Evolutionary conservation across 129 eudicot species (phyloP).

Genomic region (carrot (Daucus carota)): DH1_v3.0 NC_030387.2:5645001-5645500

Average conservation of each 20-base stretch:
- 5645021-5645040: too few species aligned
- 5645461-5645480: neutral
- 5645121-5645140: too few species aligned
- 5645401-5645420: neutral
- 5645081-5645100: too few species aligned
- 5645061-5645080: too few species aligned
- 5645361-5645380: neutral
- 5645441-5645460: neutral
- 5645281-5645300: neutral
- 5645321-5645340: slow-evolving; percentile 59
- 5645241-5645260: neutral
- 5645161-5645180: too few species aligned
- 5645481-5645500: neutral
- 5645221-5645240: neutral
- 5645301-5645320: slow-evolving; percentile 12
- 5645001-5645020: too few species aligned
- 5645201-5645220: neutral
- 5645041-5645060: too few species aligned
- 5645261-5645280: slow-evolving; percentile 7
- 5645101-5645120: too few species aligned
- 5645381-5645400: neutral
- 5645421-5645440: neutral
- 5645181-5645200: too few species aligned
- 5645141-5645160: too few species aligned
- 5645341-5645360: slow-evolving; percentile 50